Evolutionary conservation across 495 filamentous ascomycete genomes (phyloP).

Genomic region (Cairneyella variabilis): DNA sequence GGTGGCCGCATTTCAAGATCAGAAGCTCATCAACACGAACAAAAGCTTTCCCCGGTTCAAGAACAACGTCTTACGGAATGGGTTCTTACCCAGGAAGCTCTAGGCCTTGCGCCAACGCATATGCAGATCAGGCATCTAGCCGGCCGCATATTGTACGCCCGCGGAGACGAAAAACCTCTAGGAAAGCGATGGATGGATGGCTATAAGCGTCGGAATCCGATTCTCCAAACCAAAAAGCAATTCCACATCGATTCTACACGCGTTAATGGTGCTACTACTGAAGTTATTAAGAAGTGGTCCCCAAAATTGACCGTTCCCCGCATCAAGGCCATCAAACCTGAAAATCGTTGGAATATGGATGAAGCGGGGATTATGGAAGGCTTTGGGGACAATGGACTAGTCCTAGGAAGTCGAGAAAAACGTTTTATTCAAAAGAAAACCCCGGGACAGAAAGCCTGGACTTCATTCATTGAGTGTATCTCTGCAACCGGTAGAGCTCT

Average conservation of each 20-base stretch:
- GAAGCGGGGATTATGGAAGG: conserved; percentile 14
- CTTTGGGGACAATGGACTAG: background rate
- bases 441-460: background rate
- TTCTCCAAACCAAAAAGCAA: conserved; percentile 11
- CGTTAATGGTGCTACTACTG: conserved; percentile 1
- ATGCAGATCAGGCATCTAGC: too few relatives aligned
- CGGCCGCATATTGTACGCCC: too few relatives aligned
- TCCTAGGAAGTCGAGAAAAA: background rate
- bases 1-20: background rate
- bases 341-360: conserved; percentile 9
- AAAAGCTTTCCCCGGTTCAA: background rate
- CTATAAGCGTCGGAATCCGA: background rate
- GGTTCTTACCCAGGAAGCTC: conserved; percentile 3
- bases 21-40: background rate
- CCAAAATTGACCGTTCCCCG: conserved; percentile 2
- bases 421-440: conserved; percentile 3
- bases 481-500: background rate
- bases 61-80: background rate
- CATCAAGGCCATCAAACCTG: conserved; percentile 3
- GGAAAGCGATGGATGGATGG: background rate
- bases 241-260: conserved; percentile 2
- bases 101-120: conserved; percentile 1
- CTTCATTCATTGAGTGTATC: conserved; percentile 4
- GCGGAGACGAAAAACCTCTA: too few relatives aligned
- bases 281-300: conserved; percentile 4